Conservation (phyloP, 495 filamentous ascomycete species). For the Astrothelium subdiscretum region DNA sequence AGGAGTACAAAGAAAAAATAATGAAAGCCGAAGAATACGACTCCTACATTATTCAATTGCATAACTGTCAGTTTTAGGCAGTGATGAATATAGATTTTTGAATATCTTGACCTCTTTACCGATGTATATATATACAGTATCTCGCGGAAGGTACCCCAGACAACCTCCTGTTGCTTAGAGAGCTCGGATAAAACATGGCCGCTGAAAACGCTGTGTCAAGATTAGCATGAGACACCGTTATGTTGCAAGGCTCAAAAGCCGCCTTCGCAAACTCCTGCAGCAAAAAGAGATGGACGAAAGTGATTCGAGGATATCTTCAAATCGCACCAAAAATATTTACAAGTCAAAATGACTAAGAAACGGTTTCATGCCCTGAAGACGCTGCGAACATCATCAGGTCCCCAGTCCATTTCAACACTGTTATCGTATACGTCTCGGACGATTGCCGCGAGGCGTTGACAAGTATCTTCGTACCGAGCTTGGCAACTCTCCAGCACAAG, state of each 20-base stretch:
- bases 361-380: background rate
- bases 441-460: conserved; percentile 56
- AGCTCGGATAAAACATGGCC: background rate
- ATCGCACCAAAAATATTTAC: background rate
- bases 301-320: background rate
- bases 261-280: too few relatives aligned
- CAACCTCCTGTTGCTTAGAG: background rate
- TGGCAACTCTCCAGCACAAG: conserved; percentile 77
- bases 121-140: background rate
- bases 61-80: too few relatives aligned
- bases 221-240: background rate
- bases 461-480: conserved; percentile 59
- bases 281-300: background rate
- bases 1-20: too few relatives aligned
- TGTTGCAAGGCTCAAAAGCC: background rate
- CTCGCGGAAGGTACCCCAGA: background rate
- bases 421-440: conserved; percentile 43
- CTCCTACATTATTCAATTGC: too few relatives aligned
- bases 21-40: too few relatives aligned
- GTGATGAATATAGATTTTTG: too few relatives aligned
- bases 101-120: too few relatives aligned
- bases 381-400: background rate
- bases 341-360: background rate
- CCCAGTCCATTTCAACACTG: background rate
- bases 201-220: background rate